phyloP scores from a whole-genome alignment of 352 stramenopile species.

The Globisporangium polare region DNA sequence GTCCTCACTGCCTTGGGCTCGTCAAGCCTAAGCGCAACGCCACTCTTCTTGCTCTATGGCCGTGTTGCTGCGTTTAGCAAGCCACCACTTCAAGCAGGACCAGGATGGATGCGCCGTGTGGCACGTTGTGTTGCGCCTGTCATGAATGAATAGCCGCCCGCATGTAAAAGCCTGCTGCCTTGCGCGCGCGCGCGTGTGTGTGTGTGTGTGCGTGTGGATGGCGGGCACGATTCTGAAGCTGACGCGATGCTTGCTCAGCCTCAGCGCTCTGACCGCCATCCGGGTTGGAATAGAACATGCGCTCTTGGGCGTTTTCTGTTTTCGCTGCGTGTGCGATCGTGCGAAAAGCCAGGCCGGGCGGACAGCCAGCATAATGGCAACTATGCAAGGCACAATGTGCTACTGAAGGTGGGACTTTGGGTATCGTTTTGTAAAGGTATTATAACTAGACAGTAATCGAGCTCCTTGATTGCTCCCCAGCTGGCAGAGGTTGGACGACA shows the following conservation, averaged over 20 bases:
- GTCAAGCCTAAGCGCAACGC: no score
- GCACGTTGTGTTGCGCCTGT: slow-evolving; percentile 1
- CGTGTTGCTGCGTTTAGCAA: not conserved
- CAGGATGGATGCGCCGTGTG: not conserved
- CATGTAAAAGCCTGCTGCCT: not conserved
- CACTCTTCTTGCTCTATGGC: not conserved
- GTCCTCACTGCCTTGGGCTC: no score
- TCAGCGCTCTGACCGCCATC: not conserved
- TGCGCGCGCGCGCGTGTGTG: not conserved
- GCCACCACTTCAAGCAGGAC: not conserved
- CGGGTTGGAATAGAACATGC: not conserved
- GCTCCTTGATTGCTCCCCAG: slow-evolving; percentile 5
- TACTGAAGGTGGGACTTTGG: no score
- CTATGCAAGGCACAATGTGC: no score
- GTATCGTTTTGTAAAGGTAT: not conserved
- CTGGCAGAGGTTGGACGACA: not conserved
- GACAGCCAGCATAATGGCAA: not conserved
- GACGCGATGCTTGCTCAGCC: not conserved
- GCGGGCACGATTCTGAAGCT: slow-evolving; percentile 3
- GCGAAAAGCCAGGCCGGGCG: not conserved
- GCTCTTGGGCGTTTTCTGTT: not conserved
- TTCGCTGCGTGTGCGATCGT: not conserved
- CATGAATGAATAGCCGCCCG: not conserved
- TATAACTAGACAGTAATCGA: not conserved
- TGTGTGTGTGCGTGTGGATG: not conserved